These are phyloP conservation scores for Colletotrichum tropicicola DNA, from an alignment of 2,329 filamentous ascomycete species.

Conservation along the genomic window DNA sequence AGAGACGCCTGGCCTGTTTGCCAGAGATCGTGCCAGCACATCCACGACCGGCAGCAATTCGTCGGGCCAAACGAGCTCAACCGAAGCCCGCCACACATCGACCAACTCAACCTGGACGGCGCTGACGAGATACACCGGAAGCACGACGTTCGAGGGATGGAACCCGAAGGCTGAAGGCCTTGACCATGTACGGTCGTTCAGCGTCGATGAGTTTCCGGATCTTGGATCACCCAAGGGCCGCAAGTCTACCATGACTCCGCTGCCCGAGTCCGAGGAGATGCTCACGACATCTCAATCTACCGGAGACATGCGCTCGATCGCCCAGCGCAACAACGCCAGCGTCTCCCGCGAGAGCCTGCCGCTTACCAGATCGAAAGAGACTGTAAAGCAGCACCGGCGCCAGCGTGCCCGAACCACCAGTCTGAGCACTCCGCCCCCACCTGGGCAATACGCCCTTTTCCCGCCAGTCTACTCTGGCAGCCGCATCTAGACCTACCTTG, in stretches of 20 bases:
- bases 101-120: slow-evolving; percentile 62
- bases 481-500: slow-evolving; percentile 37
- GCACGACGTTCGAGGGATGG: slow-evolving; percentile 50
- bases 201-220: slow-evolving; percentile 33
- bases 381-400: slow-evolving; percentile 40
- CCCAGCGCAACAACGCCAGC: slow-evolving; percentile 16
- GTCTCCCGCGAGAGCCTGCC: slow-evolving; percentile 40
- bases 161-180: slow-evolving; percentile 39
- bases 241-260: slow-evolving; percentile 22
- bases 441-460: slow-evolving; percentile 58
- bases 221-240: slow-evolving; percentile 15
- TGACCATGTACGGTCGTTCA: slow-evolving; percentile 41
- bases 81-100: slow-evolving; percentile 62
- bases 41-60: slow-evolving; percentile 62
- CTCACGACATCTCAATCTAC: slow-evolving; percentile 20
- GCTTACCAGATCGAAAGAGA: slow-evolving; percentile 41
- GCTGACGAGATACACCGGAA: slow-evolving; percentile 62
- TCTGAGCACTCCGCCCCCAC: slow-evolving; percentile 51
- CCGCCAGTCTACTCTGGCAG: slow-evolving; percentile 44
- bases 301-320: slow-evolving; percentile 18
- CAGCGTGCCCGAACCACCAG: slow-evolving; percentile 57
- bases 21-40: slow-evolving; percentile 59
- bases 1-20: slow-evolving; percentile 41
- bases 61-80: slow-evolving; percentile 56
- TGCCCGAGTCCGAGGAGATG: slow-evolving; percentile 27